Conservation (phyloP, 1,284 basidiomycete genomes). For the Fomitopsis betulina region DNA sequence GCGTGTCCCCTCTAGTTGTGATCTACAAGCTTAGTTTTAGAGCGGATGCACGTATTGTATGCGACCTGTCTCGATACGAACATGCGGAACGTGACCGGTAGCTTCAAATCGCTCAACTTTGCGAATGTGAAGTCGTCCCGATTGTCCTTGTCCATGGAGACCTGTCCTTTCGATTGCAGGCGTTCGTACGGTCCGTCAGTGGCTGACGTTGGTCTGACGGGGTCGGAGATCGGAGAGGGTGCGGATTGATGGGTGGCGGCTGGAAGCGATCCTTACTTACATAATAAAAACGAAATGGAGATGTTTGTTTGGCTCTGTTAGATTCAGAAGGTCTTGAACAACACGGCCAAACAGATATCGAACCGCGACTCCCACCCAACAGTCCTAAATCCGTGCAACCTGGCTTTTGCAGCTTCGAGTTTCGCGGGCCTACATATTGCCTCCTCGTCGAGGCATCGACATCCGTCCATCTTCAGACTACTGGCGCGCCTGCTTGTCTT, state of each 20-base stretch:
- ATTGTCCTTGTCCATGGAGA: constrained; percentile 68
- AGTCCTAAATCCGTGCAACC: no score
- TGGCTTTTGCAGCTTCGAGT: no score
- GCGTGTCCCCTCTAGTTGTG: constrained; percentile 77
- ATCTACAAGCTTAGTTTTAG: constrained; percentile 40
- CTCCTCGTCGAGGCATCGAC: no score
- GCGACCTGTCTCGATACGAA: constrained; percentile 22
- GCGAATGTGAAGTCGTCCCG: constrained; percentile 88
- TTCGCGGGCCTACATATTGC: no score
- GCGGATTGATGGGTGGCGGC: no score
- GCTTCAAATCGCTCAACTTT: constrained; percentile 79
- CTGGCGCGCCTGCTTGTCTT: no score
- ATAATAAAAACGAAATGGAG: not conserved
- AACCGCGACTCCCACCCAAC: no score
- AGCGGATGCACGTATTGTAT: not conserved
- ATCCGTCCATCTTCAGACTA: no score
- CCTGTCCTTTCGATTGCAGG: not conserved
- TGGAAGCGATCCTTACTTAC: not conserved
- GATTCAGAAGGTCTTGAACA: not conserved
- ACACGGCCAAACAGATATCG: not conserved
- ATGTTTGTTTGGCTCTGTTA: not conserved
- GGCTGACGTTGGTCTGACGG: not conserved
- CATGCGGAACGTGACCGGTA: constrained; percentile 88
- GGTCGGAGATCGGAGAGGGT: no score
- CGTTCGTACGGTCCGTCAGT: not conserved